Evolutionary conservation across 2,329 filamentous ascomycete species (phyloP).

Genomic region (Aulographum hederae): DNA sequence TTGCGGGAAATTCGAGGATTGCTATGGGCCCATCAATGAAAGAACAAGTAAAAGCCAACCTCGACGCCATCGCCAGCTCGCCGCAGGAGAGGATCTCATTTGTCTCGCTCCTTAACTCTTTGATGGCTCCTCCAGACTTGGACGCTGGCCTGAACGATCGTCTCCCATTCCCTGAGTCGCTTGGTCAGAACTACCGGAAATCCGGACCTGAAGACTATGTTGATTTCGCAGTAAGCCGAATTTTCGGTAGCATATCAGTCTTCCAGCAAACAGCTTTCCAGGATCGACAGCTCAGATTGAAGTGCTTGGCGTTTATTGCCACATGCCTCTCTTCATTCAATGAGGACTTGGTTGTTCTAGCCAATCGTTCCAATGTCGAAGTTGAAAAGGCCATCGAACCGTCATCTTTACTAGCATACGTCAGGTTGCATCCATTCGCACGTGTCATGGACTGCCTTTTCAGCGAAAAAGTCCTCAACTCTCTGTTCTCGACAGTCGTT

Average conservation of each 20-base stretch:
- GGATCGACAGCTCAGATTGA: conserved; percentile 53
- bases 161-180: conserved; percentile 70
- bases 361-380: conserved; percentile 56
- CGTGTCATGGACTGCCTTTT: conserved; percentile 98
- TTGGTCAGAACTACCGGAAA: conserved; percentile 60
- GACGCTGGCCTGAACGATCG: conserved; percentile 49
- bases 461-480: conserved; percentile 70
- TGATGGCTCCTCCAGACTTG: conserved; percentile 48
- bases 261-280: conserved; percentile 51
- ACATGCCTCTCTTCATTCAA: conserved; percentile 77
- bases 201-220: conserved; percentile 84
- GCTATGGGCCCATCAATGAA: conserved; percentile 14
- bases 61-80: conserved; percentile 55
- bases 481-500: conserved; percentile 62
- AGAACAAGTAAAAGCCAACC: conserved; percentile 30
- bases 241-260: conserved; percentile 49
- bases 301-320: conserved; percentile 68
- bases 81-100: conserved; percentile 81
- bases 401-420: conserved; percentile 60
- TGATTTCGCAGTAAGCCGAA: conserved; percentile 70
- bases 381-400: conserved; percentile 60
- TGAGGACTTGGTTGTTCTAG: conserved; percentile 75
- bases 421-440: conserved; percentile 77
- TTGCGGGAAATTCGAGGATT: too few species aligned
- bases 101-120: conserved; percentile 53